Base-by-base conservation (phyloP, 306 rosid genomes). In the Lablab purpureus region DNA sequence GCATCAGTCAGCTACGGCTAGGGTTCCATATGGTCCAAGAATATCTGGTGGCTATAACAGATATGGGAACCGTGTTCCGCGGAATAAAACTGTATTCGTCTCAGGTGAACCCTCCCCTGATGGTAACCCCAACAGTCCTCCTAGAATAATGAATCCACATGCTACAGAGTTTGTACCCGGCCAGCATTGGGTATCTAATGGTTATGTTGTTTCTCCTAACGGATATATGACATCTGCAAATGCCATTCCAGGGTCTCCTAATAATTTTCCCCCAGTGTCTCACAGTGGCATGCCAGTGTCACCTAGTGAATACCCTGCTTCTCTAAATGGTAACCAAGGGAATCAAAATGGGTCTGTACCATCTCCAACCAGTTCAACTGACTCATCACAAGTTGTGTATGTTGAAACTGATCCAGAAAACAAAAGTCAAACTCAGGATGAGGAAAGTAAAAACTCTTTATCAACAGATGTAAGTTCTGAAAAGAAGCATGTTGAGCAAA, bases 1-100 rank as follows among this genome's bases (percentile, higher is more conserved):
- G 49, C 99, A 91, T 84, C 99, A 95, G 83, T 95, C 99, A 55
- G 99, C 98, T 49, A 95, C 98, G 51, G 87, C 99, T 3, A 86
- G 98, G 76, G 98, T 95, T 67, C 99, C 99, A 21, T 95, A 92
- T 62, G 99, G 99, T 80, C 99, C 99, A 58, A 86, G 99, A 55
- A 81, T 95, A 63, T 93, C 98, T 43, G 98, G 99, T 75, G 90
- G 96, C 81, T 90, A 86, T 81, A 95, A 91, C 75, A 81, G 98
- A 83, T 87, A 92, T 46, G 97, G 96, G 77, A 90, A 81, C 51
- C 93, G 97, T 52, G 85, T 84, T 88, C 96, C 94, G 9, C 94
- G 94, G 15, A 89, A 74, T 78, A 95, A 93, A 87, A 79, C 72
- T 51, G 77, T 63, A 79, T 90, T 83, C 56, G 90, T 83, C 71